A percentile compares a stretch with the other conserved stretches of the same genome.
Conservation (phyloP, 345 rosid species). For the Pugionium dolabratum region DNA sequence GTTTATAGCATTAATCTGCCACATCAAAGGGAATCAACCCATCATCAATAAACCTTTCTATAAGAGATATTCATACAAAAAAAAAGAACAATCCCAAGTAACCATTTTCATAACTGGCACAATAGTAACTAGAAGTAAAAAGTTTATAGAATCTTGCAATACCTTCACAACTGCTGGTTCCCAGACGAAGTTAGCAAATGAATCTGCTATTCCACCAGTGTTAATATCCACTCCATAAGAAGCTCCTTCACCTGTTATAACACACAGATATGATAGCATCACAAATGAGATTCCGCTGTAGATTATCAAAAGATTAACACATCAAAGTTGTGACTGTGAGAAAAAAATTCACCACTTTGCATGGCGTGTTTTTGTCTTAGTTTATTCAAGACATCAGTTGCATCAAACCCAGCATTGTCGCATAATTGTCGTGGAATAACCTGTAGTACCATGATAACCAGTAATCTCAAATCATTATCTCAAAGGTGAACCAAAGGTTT, state of each 20-base stretch:
- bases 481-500: neutral
- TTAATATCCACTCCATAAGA: slow-evolving; percentile 93
- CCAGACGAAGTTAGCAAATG: slow-evolving; percentile 97
- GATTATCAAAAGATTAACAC: slow-evolving; percentile 2
- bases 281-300: slow-evolving; percentile 1
- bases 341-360: slow-evolving; percentile 62
- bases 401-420: slow-evolving; percentile 99
- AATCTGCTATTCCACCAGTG: slow-evolving; percentile 93
- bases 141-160: slow-evolving; percentile 3
- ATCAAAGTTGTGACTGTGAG: slow-evolving; percentile 5
- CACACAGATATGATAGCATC: slow-evolving; percentile 9
- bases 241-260: slow-evolving; percentile 78
- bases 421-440: slow-evolving; percentile 95
- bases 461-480: neutral
- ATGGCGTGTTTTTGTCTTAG: slow-evolving; percentile 93
- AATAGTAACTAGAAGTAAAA: neutral
- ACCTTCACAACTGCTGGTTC: slow-evolving; percentile 99
- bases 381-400: slow-evolving; percentile 97
- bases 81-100: neutral
- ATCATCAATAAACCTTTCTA: slow-evolving; percentile 9
- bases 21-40: slow-evolving; percentile 2
- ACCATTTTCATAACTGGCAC: slow-evolving; percentile 4
- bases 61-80: neutral
- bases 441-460: slow-evolving; percentile 44
- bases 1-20: slow-evolving; percentile 91